Base-by-base conservation (phyloP, 2,329 filamentous ascomycete species). In the Fusarium sp. region DNA sequence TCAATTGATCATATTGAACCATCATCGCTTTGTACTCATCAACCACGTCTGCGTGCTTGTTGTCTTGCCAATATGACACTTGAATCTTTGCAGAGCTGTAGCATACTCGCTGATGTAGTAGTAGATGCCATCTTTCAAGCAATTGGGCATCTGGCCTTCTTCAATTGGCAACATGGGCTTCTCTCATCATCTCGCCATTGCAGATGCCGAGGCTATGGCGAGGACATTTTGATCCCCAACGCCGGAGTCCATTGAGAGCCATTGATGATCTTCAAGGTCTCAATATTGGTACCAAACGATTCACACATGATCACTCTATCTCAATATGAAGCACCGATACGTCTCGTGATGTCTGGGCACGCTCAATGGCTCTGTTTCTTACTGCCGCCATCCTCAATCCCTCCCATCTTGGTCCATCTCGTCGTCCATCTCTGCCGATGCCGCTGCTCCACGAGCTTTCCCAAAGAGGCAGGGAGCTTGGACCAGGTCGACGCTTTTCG, bases 401-500 rank as follows among this genome's bases (percentile, higher is more conserved):
- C 50, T 35, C 18, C 43, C 7, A n/a, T 54, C 45, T 69, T 57
- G 37, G 20, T 64, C 43, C 58, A 60, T 33, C 27, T 10, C 27
- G 10, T 70, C 35, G 27, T 27, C 61, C 52, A 59, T 68, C 54
- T 29, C 54, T 52, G 29, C 69, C 57, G 64, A 70, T 71, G 63
- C 69, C 66, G 54, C 33, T 57, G 35, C 50, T 54, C 52, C 43
- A 41, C 60, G 52, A 70, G 64, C 68, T 78, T 73, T 67, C 77
- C 77, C 9, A 71, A 77, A 75, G 35, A 41, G 70, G 77, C 31
- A 79, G 75, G 66, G 76, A 79, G 77, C 77, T 79, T 73, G 72
- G 68, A 78, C 71, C 68, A 73, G 4, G 37, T 59, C 6, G 10
- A 41, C 27, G 3, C 41, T 43, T 61, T 78, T 78, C 67, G 62